Base-by-base conservation (phyloP, 176 grass and related monocot genomes). In the Paspalum notatum region DNA sequence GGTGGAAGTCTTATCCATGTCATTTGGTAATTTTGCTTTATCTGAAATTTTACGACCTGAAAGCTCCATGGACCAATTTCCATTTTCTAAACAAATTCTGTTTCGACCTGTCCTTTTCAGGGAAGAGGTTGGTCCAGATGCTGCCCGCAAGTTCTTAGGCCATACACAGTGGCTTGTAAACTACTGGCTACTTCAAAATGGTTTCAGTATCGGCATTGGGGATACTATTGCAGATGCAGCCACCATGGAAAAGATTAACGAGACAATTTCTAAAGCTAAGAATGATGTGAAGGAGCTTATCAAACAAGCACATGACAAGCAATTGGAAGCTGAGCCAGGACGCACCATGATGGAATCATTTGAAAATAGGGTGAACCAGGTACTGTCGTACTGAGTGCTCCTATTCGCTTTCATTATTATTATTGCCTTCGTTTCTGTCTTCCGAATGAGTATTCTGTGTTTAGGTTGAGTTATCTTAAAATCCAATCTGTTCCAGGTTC, bases 291-390 rank as follows among this genome's bases (percentile, higher is more conserved):
- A 98, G 80, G 88, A 93, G 27, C 90, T 98, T 75, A 98, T 98
- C 66, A 95, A 95, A 60, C 78, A 87, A 77, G 75, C 78, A 7
- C 90, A 93, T 0, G 90, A 91, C 5, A 98, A 98, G 46, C 51
- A 71, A 5, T 80, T 98, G 77, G 95, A 98, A 87, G 83, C 95
- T 72, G 95, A 98, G 76, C 95, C 95, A 59, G 95, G 95, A 54
- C 88, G 95, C 20, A 95, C 95, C 54, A 95, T 98, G 92, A 91
- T 89, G 88, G 95, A 98, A 27, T 98, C 95, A 78, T 98, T 98
- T 49, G 95, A 98, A 82, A 98, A 98, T 52, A 89, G 78, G 88
- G 95, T 98, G 54, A 98, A 98, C 62, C 95, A 98, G 95, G 95
- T 98, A 74, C n/a, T n/a, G n/a, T n/a, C n/a, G n/a, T n/a, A n/a